Percentiles rank a stretch among this genome's conserved stretches.
These are phyloP conservation scores for Francoa sonchifolia DNA, from an alignment of 441 rosid species.

Conservation along the genomic window DNA sequence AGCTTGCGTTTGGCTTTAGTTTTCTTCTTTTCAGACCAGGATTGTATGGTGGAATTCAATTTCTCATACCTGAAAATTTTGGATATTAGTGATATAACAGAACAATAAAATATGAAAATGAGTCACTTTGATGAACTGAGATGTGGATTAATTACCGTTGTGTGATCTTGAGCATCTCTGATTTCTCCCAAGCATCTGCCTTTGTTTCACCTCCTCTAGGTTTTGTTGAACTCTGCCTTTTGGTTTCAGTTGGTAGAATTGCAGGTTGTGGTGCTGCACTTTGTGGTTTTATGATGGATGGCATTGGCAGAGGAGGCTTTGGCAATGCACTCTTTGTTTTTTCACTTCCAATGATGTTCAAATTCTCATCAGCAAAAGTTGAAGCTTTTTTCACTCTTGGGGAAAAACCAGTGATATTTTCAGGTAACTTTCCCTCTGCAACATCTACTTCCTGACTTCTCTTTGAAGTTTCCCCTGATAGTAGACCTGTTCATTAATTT, in stretches of 20 bases:
- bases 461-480: constrained; percentile 24
- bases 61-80: constrained; percentile 41
- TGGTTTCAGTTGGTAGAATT: constrained; percentile 5
- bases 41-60: constrained; percentile 23
- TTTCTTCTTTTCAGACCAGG: constrained; percentile 55
- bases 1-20: constrained; percentile 39
- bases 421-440: constrained; percentile 10
- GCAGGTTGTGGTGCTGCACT: constrained; percentile 7
- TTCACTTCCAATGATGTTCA: constrained; percentile 1
- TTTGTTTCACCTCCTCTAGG: constrained; percentile 17
- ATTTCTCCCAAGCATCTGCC: constrained; percentile 53
- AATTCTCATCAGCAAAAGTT: constrained; percentile 13
- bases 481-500: neutral
- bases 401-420: constrained; percentile 8
- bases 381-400: constrained; percentile 17
- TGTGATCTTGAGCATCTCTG: constrained; percentile 35
- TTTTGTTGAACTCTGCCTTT: constrained; percentile 12
- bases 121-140: neutral
- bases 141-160: constrained; percentile 20
- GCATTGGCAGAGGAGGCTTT: neutral
- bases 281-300: neutral
- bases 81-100: constrained; percentile 11
- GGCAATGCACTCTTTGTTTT: neutral
- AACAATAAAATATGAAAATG: neutral
- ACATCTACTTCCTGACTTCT: constrained; percentile 18